Evolutionary conservation across 2,329 filamentous ascomycete genomes (phyloP).

Genomic region (Fusarium fujikuroi): DNA sequence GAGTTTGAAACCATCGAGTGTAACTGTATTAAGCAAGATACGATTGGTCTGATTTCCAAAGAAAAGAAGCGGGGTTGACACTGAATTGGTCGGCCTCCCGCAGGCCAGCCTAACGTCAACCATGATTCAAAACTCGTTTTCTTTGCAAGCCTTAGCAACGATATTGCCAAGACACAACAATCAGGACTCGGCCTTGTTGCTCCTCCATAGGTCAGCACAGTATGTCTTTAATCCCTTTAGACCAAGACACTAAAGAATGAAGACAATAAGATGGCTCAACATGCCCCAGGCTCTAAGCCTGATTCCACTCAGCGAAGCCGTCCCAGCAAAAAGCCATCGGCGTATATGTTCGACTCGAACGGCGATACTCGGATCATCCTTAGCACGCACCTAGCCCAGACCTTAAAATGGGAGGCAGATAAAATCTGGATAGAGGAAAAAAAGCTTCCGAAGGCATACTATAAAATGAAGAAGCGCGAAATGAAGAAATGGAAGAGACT

Average conservation of each 20-base stretch:
- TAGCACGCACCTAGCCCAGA: accelerated
- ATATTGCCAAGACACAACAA: accelerated
- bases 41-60: neutral
- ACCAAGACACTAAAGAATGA: accelerated
- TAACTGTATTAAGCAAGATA: accelerated
- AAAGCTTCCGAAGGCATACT: no score
- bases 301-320: accelerated
- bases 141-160: accelerated
- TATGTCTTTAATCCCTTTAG: accelerated
- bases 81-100: neutral
- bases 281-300: neutral
- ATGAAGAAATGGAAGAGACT: accelerated
- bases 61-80: neutral
- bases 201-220: accelerated
- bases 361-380: slow-evolving; percentile 1
- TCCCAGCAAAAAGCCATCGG: neutral
- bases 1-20: accelerated
- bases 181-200: accelerated
- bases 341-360: neutral
- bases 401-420: neutral
- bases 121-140: neutral
- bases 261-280: neutral
- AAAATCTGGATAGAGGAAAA: accelerated
- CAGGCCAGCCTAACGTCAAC: neutral
- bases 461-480: no score